phyloP scores from a whole-genome alignment of 2,329 filamentous ascomycete genomes.

The Zasmidium citrigriseum region DNA sequence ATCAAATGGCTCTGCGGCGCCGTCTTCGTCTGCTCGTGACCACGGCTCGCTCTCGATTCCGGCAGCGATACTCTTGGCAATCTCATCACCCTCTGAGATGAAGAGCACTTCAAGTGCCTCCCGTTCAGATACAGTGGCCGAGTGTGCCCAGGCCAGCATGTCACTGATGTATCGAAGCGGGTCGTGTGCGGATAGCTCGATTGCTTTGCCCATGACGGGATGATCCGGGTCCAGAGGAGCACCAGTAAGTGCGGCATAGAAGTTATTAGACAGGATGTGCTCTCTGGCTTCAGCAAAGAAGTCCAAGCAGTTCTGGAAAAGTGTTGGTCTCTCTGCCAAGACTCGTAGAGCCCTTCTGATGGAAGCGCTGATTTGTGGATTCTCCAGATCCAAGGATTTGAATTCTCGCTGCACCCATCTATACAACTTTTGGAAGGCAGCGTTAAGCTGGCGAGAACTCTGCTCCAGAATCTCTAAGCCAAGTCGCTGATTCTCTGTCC shows the following conservation, averaged over 20 bases:
- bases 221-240: slow-evolving; percentile 59
- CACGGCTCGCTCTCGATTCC: slow-evolving; percentile 83
- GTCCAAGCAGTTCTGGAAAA: slow-evolving; percentile 93
- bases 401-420: slow-evolving; percentile 94
- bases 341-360: slow-evolving; percentile 83
- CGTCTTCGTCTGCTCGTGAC: slow-evolving; percentile 58
- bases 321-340: slow-evolving; percentile 80
- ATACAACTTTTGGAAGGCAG: slow-evolving; percentile 92
- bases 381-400: slow-evolving; percentile 88
- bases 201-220: slow-evolving; percentile 68
- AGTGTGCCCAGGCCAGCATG: slow-evolving; percentile 97
- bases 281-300: slow-evolving; percentile 91
- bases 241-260: slow-evolving; percentile 85
- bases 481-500: slow-evolving; percentile 83
- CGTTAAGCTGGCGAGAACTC: slow-evolving; percentile 81
- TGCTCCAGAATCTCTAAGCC: slow-evolving; percentile 91
- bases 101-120: slow-evolving; percentile 92
- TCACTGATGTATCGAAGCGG: slow-evolving; percentile 89
- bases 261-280: slow-evolving; percentile 81
- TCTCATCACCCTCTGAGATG: slow-evolving; percentile 84
- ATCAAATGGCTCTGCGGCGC: slow-evolving; percentile 64
- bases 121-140: slow-evolving; percentile 87
- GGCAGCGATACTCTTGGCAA: slow-evolving; percentile 77
- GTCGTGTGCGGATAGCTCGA: slow-evolving; percentile 91
- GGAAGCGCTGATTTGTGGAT: slow-evolving; percentile 83